Base-by-base conservation (phyloP, 108 stramenopile genomes). In the Skeletonema tropicum region DNA sequence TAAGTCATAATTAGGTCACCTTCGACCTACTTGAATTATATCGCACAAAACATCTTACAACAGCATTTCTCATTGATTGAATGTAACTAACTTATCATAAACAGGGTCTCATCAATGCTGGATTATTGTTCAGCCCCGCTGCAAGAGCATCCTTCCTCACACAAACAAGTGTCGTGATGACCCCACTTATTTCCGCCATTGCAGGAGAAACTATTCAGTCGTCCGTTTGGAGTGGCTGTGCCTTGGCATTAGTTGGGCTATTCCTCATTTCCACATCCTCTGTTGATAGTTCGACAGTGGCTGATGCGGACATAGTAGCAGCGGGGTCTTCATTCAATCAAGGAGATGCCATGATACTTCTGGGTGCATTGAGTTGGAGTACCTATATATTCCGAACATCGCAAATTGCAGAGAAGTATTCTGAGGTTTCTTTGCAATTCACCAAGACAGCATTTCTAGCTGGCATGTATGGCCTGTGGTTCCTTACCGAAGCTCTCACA, bases 341-440 rank as follows among this genome's bases (percentile, higher is more conserved):
- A 21, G 89, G 90, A 13, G 87, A 90, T 76, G 49, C 71, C 14
- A 64, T 88, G 58, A 83, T 88, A 19, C 66, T 90, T 46, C 62
- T 77, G n/a, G 90, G 87, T 10, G 90, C 90, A 1, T 61, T 87
- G 26, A 85, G 82, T 7, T 90, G 90, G 90, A 87, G 86, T 13
- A 67, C 66, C 12, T 90, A 90, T 57, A 80, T 90, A 57, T 86
- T 85, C 60, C 82, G 90, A 2, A 75, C 87, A 11, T 76, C 84
- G 9, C 38, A 71, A 33, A 70, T 88, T 32, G 90, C 75, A 32
- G 49, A 82, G 10, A 57, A 68, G 36, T 84, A 79, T 35, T 61
- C 85, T n/a, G 87, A 86, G 38, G 23, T 86, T 17, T 25, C 73
- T 25, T 64, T 90, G n/a, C 90, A 90, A 70, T 82, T 71, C n/a